Evolutionary conservation across 371 early-diverging fungal species (phyloP), one percentile per base, ranked within the genome.

Genomic region (Actinomortierella wolfii): DNA sequence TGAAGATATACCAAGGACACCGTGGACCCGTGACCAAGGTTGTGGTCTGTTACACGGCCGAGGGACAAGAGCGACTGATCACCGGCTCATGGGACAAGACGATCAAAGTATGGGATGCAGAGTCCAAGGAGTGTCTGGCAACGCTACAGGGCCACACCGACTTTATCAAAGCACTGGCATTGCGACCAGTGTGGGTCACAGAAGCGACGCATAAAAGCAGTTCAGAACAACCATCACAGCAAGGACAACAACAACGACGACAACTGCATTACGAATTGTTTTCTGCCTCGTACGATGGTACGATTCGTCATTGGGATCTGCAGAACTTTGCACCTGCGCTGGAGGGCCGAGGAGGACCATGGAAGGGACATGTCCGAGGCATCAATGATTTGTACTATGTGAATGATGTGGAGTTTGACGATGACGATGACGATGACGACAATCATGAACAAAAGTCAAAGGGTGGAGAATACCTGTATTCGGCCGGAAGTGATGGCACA

Each of bases 1-100:
- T 80, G 21, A 82, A 79, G 54, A 18, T 83, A 0, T 94, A 84
- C 66, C 85, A 84, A 52, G 95, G 94, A 15, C 95, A 95, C 65
- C 59, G 76, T 14, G 95, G 94, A 5, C 95, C 95, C 17, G 93
- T 93, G 29, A 94, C 94, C 7, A 81, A 81, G 34, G 50, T 92
- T 2, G 85, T 79, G 0, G 63, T 83, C 17, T 81, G 83, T 42
- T 64, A 77, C 25, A 67, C 82, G 17, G 51, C 75, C 21, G 57
- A 59, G 8, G 80, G 68, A n/a, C 69, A 79, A 13, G 84, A 85
- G 40, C 79, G 68, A n/a, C 76, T 88, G 23, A 70, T 92, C 61
- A 93, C 93, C 2, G 94, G 93, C 15, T 89, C 91, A 14, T 83
- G 92, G 76, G 97, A 97, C 71, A 84, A 87, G 59, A 87, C 91